phyloP scores from a whole-genome alignment of 345 rosid species.

The Populus deltoides region DNA sequence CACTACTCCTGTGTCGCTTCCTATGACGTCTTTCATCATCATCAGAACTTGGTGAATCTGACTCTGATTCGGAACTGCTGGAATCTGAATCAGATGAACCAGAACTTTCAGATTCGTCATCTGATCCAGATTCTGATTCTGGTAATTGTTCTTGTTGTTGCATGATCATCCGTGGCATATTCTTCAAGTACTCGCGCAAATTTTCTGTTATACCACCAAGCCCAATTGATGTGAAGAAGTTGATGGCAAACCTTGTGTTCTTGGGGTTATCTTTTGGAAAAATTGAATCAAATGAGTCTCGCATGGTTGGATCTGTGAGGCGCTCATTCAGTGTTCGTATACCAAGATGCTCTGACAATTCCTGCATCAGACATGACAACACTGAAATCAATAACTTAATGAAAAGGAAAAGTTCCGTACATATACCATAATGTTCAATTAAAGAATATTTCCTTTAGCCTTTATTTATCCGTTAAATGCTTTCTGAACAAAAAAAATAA shows the following conservation, averaged over 20 bases:
- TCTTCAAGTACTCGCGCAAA: slow-evolving; percentile 83
- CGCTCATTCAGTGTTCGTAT: slow-evolving; percentile 74
- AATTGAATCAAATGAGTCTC: slow-evolving; percentile 74
- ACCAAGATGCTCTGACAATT: slow-evolving; percentile 85
- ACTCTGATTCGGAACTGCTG: slow-evolving; percentile 1
- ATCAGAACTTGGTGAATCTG: slow-evolving; percentile 23
- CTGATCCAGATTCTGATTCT: slow-evolving; percentile 32
- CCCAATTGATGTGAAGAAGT: slow-evolving; percentile 93
- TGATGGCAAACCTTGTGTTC: slow-evolving; percentile 84
- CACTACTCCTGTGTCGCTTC: slow-evolving; percentile 8
- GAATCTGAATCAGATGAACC: slow-evolving; percentile 46
- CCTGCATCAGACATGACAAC: slow-evolving; percentile 49
- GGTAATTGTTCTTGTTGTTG: slow-evolving; percentile 64
- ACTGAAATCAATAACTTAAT: not conserved
- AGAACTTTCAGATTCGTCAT: slow-evolving; percentile 29
- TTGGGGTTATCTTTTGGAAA: slow-evolving; percentile 90
- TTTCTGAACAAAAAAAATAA: not conserved
- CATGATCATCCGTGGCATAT: slow-evolving; percentile 93
- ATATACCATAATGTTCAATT: not conserved
- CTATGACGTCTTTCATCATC: slow-evolving; percentile 17
- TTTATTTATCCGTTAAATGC: not conserved
- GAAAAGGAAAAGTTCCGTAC: not conserved
- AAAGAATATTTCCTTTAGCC: not conserved
- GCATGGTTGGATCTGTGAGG: slow-evolving; percentile 67
- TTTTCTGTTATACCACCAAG: slow-evolving; percentile 96